Evolutionary conservation across 2,329 filamentous ascomycete species (phyloP).

Genomic region (Trichoderma pleuroti): DNA sequence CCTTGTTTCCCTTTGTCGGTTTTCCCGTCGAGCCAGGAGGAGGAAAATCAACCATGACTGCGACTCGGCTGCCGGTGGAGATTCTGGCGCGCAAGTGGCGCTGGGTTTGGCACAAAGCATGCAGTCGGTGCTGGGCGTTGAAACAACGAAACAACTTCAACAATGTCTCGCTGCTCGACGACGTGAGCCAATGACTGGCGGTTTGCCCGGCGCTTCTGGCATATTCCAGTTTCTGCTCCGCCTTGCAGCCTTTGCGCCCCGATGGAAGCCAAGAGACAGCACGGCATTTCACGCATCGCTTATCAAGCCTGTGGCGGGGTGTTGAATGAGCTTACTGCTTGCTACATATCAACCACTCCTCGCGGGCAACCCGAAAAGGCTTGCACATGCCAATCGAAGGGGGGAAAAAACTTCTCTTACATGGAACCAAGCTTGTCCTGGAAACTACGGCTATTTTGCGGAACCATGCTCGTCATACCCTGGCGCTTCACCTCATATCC

Average conservation of each 20-base stretch:
- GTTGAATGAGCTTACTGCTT: neutral
- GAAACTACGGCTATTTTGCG: slow-evolving; percentile 15
- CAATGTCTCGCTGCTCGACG: slow-evolving; percentile 16
- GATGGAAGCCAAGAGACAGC: neutral
- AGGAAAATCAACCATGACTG: neutral
- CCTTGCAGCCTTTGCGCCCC: neutral
- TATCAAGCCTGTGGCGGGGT: slow-evolving; percentile 1
- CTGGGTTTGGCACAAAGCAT: neutral
- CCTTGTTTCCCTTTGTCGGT: neutral
- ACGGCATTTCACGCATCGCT: neutral
- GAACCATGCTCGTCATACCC: slow-evolving; percentile 10
- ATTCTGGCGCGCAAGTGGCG: slow-evolving; percentile 15
- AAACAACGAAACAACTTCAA: slow-evolving; percentile 1
- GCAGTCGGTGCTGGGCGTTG: neutral
- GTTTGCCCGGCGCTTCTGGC: neutral
- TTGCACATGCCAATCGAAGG: slow-evolving; percentile 18
- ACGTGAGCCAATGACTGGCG: neutral
- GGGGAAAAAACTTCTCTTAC: neutral
- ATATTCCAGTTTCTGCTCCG: neutral
- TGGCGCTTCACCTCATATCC: neutral
- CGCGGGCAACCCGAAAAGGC: neutral
- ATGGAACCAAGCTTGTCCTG: neutral
- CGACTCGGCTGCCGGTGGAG: neutral
- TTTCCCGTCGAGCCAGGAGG: neutral
- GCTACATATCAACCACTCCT: neutral